A percentile compares a stretch with the other conserved stretches of the same genome.
Evolutionary conservation across 139 green algal genomes (phyloP).

Genomic region (Zygnema cylindricum): DNA sequence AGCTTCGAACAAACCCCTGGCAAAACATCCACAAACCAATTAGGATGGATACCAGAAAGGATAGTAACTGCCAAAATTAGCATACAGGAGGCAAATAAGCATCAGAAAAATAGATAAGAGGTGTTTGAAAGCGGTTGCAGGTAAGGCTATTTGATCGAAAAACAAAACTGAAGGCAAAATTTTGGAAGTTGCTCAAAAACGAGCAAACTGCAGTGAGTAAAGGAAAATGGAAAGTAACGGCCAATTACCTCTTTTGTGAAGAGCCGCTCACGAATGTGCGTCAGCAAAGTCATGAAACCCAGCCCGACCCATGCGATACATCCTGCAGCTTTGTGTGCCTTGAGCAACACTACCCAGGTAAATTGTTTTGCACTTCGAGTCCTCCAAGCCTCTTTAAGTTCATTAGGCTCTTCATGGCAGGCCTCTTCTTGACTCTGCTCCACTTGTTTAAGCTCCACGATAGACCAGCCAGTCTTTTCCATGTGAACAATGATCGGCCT

Average conservation of each 20-base stretch:
- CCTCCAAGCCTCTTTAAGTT: background rate
- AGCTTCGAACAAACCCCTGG: constrained; percentile 10
- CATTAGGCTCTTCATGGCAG: background rate
- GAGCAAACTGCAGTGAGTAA: background rate
- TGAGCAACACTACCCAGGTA: constrained; percentile 45
- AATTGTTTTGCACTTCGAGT: constrained; percentile 42
- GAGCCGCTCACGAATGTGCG: constrained; percentile 2
- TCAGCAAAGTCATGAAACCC: constrained; percentile 18
- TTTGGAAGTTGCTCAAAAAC: no score
- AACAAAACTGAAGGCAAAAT: no score
- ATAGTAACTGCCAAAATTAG: no score
- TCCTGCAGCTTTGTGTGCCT: constrained; percentile 46
- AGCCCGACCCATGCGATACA: constrained; percentile 41
- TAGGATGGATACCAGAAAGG: no score
- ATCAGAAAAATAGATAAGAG: no score
- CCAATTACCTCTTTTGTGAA: constrained; percentile 24
- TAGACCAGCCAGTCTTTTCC: constrained; percentile 14
- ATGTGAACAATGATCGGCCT: constrained; percentile 20
- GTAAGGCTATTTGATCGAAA: no score
- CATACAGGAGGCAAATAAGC: no score
- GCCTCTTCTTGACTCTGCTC: constrained; percentile 6
- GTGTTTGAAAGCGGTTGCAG: no score
- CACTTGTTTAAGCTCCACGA: constrained; percentile 13
- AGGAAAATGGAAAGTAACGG: background rate
- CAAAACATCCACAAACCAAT: no score